Base-by-base conservation (phyloP, 2,329 filamentous ascomycete genomes). In the Pseudocercospora macadamiae region DNA sequence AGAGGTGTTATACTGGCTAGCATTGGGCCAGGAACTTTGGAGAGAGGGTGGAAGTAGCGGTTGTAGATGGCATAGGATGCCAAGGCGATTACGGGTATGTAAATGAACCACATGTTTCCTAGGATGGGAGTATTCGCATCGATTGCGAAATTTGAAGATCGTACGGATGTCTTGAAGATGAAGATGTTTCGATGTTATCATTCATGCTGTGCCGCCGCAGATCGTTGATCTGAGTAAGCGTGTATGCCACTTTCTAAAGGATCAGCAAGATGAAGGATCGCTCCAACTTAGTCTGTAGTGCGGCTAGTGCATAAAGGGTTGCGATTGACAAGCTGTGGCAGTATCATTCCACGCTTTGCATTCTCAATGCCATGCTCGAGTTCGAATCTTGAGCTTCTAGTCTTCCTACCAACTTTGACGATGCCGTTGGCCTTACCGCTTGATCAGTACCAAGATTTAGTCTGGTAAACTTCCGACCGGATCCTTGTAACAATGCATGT, bases 41-140 rank as follows among this genome's bases (percentile, higher is more conserved):
- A 36, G 7, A 51, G 26, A 2, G 48, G 48, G 16, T 36, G 48
- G 28, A 51, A 51, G 28, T 51, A 51, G 28, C 48, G 48, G 48
- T 51, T 51, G 48, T 51, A 51, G 2, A 25, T 7, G 26, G 34
- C 19, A 16, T 51, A 51, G 28, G 9, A 12, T n/a, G 34, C 5
- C 16, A 34, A 18, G 8, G 26, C 26, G 28, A 18, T 16, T 2
- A 32, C n/a, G 19, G 48, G 26, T 1, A 51, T 16, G 18, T 51
- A 51, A 18, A 51, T 16, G 48, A 51, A 23, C 48, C 48, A 51
- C 48, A 51, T 51, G 18, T 21, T 32, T 32, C n/a, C n/a, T n/a
- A n/a, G n/a, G n/a, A n/a, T n/a, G n/a, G n/a, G n/a, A n/a, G n/a
- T n/a, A n/a, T n/a, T n/a, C n/a, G n/a, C n/a, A n/a, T 7, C 12